These are phyloP conservation scores for Colletotrichum sp. DNA, from an alignment of 2,329 filamentous ascomycete genomes.

Conservation along the genomic window DNA sequence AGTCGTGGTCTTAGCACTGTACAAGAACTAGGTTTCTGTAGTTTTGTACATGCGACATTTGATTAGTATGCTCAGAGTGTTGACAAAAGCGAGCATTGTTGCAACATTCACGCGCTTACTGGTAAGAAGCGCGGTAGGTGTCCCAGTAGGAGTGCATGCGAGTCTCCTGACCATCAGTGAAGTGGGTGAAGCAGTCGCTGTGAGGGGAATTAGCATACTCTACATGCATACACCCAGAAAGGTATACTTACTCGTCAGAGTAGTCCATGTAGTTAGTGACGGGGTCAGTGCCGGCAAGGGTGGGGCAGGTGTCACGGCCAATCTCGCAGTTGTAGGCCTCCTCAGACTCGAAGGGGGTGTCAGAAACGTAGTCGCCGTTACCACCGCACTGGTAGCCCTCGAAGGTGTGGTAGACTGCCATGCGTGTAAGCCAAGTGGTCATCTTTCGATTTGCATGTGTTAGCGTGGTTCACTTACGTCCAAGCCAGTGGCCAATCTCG, in stretches of 20 bases:
- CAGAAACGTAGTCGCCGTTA: conserved; percentile 42
- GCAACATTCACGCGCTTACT: not conserved
- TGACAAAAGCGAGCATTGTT: not conserved
- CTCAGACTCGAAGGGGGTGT: conserved; percentile 44
- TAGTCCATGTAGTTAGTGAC: conserved; percentile 47
- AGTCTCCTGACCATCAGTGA: conserved; percentile 45
- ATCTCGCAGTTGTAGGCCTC: conserved; percentile 38
- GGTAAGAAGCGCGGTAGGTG: conserved; percentile 29
- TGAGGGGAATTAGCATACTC: not conserved
- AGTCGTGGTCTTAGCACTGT: not conserved
- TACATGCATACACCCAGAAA: not conserved
- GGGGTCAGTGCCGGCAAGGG: conserved; percentile 34
- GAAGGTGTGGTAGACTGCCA: conserved; percentile 50
- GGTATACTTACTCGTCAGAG: conserved; percentile 42
- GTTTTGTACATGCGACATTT: not conserved
- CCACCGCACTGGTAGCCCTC: conserved; percentile 41
- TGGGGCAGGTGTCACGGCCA: conserved; percentile 40
- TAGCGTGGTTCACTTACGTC: conserved; percentile 26
- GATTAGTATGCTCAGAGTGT: not conserved
- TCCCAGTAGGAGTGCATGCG: conserved; percentile 35
- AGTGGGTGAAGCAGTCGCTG: conserved; percentile 49
- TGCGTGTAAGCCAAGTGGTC: not conserved
- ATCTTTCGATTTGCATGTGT: not conserved
- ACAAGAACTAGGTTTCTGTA: not conserved
- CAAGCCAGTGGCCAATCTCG: conserved; percentile 55